These are phyloP conservation scores for Amphirosellinia nigrospora DNA, from an alignment of 495 filamentous ascomycete species.

Conservation along the genomic window DNA sequence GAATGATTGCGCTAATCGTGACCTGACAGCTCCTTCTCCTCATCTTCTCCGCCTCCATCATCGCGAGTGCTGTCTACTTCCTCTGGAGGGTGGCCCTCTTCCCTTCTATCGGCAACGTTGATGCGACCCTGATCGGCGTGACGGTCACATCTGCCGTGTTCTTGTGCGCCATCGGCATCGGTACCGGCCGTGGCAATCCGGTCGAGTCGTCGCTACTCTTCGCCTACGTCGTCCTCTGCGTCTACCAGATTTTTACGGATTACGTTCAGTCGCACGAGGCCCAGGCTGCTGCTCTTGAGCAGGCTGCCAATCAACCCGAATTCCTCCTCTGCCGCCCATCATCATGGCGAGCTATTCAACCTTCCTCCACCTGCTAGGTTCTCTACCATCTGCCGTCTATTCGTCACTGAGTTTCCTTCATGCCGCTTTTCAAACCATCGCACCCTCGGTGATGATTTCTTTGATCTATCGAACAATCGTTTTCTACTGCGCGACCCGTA, in stretches of 20 bases:
- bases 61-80: slow-evolving; percentile 94
- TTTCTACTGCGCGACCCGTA: slow-evolving; percentile 92
- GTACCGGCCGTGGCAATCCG: slow-evolving; percentile 90
- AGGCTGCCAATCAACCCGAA: slow-evolving; percentile 67
- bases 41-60: slow-evolving; percentile 84
- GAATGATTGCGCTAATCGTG: slow-evolving; percentile 36
- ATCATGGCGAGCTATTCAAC: slow-evolving; percentile 99
- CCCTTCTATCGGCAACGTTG: slow-evolving; percentile 90
- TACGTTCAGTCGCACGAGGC: slow-evolving; percentile 78
- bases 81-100: slow-evolving; percentile 94
- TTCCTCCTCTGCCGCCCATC: slow-evolving; percentile 92
- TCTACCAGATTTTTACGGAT: slow-evolving; percentile 99
- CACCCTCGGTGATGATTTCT: slow-evolving; percentile 91
- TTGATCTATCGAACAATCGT: slow-evolving; percentile 91
- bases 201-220: slow-evolving; percentile 96
- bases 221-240: slow-evolving; percentile 94
- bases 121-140: slow-evolving; percentile 89
- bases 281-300: slow-evolving; percentile 56
- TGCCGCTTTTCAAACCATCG: slow-evolving; percentile 89
- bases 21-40: slow-evolving; percentile 77
- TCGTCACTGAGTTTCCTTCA: slow-evolving; percentile 86
- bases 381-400: slow-evolving; percentile 80
- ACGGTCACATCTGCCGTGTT: slow-evolving; percentile 91
- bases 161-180: slow-evolving; percentile 91
- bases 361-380: slow-evolving; percentile 79